Base-by-base conservation (phyloP, 2,329 filamentous ascomycete species). In the Fusarium succisae region DNA sequence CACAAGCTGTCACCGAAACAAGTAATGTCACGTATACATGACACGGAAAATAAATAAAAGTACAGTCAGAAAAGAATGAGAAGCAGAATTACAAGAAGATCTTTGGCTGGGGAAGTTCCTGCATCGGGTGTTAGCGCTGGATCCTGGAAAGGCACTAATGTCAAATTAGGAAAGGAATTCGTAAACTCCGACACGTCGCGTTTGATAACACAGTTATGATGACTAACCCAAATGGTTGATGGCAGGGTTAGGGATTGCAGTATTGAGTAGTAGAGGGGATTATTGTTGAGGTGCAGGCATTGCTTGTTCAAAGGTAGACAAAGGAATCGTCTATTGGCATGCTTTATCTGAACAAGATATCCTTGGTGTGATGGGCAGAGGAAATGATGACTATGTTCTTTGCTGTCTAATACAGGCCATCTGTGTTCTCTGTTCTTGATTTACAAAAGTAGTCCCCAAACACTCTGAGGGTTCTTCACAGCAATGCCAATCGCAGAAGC, bases 401-500 rank as follows among this genome's bases (percentile, higher is more conserved):
- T 37, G 10, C 4, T 37, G 9, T 18, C 35, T 37, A 30, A 15
- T 0, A 2, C 3, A 11, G 45, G 15, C 28, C 6, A 8, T 30
- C 14, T n/a, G 13, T 50, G 15, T 18, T 15, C 8, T 12, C 6
- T 26, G 18, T n/a, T 17, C 18, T 28, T 3, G 4, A 9, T 9
- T 38, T 26, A 28, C 5, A 22, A 4, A 38, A 22, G 2, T 3
- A 26, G 1, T 22, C 3, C 10, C 1, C 3, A 24, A 38, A 54
- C 1, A 8, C 1, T 13, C 1, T 54, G 6, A 4, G 2, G 18
- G 2, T 54, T 28, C 32, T 10, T 22, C 5, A 9, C 5, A 22
- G 8, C 18, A 1, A 22, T 2, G 0, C 50, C 24, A 26, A 38
- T 17, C 13, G 9, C 24, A 12, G 18, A 22, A 22, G 24, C 35